Evolutionary conservation across 2,329 filamentous ascomycete species (phyloP).

Genomic region (Colletotrichum liaoningense): DNA sequence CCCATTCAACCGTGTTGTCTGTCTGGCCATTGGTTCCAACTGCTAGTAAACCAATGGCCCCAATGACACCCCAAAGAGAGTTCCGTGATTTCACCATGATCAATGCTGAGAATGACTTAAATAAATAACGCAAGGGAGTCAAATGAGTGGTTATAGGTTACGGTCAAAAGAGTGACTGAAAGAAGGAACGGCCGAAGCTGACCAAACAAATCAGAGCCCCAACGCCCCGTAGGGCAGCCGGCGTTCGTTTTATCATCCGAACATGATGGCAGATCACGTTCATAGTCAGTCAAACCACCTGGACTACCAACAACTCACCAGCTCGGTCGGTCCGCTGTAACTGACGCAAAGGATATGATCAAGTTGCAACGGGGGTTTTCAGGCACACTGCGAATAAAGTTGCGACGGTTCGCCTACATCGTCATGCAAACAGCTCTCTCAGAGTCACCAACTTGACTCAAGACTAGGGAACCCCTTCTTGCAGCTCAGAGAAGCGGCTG

Average conservation of each 20-base stretch:
- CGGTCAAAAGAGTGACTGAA: not conserved
- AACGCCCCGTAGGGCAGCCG: not conserved
- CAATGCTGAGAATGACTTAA: not conserved
- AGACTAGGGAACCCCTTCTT: not conserved
- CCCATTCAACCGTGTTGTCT: not conserved
- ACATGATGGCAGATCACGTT: not conserved
- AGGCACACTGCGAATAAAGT: not conserved
- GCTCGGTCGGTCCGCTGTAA: not conserved
- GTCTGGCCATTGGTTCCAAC: not conserved
- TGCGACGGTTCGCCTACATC: not conserved
- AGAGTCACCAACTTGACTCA: not conserved
- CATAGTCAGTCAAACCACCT: not conserved
- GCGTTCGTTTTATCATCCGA: not conserved
- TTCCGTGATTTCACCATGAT: not conserved
- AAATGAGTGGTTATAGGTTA: not conserved
- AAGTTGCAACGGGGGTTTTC: not conserved
- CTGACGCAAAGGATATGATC: not conserved
- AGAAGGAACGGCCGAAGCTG: not conserved
- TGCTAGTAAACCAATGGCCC: not conserved
- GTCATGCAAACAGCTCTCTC: not conserved
- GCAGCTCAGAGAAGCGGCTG: not conserved
- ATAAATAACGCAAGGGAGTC: not conserved
- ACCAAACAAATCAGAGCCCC: not conserved
- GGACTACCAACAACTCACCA: not conserved
- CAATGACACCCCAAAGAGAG: not conserved